phyloP scores from a whole-genome alignment of 1,139 yeast genomes.

The Zygosaccharomyces sapae region DNA sequence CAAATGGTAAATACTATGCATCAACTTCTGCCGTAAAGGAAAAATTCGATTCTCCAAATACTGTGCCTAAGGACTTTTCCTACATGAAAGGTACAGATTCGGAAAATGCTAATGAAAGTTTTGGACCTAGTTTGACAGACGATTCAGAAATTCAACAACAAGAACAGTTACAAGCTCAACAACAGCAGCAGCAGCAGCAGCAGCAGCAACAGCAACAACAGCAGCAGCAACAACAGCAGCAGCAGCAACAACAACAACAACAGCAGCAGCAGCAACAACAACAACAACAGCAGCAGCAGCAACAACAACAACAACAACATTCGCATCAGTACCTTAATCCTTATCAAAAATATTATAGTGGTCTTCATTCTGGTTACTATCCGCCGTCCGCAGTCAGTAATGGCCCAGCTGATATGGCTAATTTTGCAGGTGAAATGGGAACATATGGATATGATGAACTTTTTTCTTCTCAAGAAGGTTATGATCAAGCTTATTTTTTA shows the following conservation, averaged over 20 bases:
- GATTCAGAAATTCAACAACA: constrained; percentile 11
- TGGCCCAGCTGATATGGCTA: constrained; percentile 9
- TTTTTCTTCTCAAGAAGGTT: constrained; percentile 11
- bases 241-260: background rate
- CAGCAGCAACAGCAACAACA: background rate
- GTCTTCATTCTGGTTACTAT: constrained; percentile 10
- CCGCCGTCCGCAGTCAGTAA: constrained; percentile 6
- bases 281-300: constrained; percentile 7
- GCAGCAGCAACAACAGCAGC: background rate
- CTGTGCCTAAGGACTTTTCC: constrained; percentile 8
- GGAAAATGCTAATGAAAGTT: constrained; percentile 8
- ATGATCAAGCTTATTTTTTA: constrained; percentile 16
- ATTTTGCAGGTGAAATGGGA: constrained; percentile 7
- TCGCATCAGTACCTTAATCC: constrained; percentile 12
- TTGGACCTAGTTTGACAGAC: constrained; percentile 7
- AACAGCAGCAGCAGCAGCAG: background rate
- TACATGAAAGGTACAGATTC: constrained; percentile 10
- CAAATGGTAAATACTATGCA: constrained; percentile 36
- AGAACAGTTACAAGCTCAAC: constrained; percentile 4
- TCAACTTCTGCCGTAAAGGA: constrained; percentile 20
- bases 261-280: constrained; percentile 2
- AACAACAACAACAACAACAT: constrained; percentile 6
- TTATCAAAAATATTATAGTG: constrained; percentile 11
- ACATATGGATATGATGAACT: constrained; percentile 14
- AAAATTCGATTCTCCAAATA: constrained; percentile 14